Percentiles rank a stretch among this genome's conserved stretches.
These are phyloP conservation scores for Silene vulgaris DNA, from an alignment of 179 eudicot genomes.

Conservation along the genomic window DNA sequence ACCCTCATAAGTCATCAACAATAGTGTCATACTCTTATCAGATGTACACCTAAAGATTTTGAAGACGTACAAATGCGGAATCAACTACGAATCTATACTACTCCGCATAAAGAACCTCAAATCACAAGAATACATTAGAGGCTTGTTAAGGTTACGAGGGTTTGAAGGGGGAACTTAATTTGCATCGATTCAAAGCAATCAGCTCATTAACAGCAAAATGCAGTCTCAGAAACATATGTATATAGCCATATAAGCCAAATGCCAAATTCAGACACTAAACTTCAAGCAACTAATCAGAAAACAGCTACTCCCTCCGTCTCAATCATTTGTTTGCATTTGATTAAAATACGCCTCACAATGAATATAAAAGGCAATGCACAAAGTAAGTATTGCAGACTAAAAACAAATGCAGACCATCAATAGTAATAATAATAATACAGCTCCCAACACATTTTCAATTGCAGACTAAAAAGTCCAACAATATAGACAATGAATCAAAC, in stretches of 20 bases:
- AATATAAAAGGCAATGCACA: neutral
- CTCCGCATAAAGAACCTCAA: neutral
- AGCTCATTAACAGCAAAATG: neutral
- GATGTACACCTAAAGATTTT: neutral
- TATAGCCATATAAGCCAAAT: neutral
- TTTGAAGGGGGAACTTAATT: neutral
- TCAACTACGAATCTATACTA: neutral
- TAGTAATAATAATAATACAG: too few species aligned
- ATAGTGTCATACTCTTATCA: too few species aligned
- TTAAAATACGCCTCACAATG: neutral
- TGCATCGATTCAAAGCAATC: neutral
- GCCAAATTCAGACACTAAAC: neutral
- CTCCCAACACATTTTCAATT: neutral
- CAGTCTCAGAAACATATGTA: neutral
- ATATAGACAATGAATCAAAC: conserved; percentile 1
- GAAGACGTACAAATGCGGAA: neutral
- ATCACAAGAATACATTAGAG: neutral
- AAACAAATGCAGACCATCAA: too few species aligned
- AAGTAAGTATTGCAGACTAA: too few species aligned
- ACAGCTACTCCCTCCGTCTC: too few species aligned
- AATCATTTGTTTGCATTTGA: too few species aligned
- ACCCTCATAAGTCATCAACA: neutral
- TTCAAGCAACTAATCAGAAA: conserved; percentile 2
- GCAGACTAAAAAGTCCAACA: conserved; percentile 11
- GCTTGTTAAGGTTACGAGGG: neutral